Evolutionary conservation across 495 filamentous ascomycete genomes (phyloP).

Genomic region (Penicillium paxilli): DNA sequence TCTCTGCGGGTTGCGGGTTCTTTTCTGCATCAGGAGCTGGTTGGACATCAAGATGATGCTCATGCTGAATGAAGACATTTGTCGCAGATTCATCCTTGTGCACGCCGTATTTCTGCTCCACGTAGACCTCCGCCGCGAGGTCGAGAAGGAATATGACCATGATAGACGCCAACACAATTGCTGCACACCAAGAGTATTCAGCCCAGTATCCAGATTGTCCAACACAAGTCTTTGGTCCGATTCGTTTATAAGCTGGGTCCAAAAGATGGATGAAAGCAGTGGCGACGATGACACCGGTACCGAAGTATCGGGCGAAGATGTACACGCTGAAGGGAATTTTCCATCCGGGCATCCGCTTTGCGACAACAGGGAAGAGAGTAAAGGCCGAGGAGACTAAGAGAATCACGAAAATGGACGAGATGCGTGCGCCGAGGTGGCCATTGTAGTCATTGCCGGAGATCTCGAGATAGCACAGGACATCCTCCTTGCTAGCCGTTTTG

Average conservation of each 20-base stretch:
- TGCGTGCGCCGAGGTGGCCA: constrained; percentile 38
- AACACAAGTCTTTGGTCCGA: constrained; percentile 52
- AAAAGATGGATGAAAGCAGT: constrained; percentile 64
- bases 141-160: constrained; percentile 39
- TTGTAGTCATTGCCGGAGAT: constrained; percentile 39
- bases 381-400: constrained; percentile 35
- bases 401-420: constrained; percentile 45
- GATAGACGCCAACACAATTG: constrained; percentile 31
- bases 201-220: constrained; percentile 50
- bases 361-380: constrained; percentile 63
- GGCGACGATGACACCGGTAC: constrained; percentile 67
- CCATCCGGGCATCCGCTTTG: constrained; percentile 52
- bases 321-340: constrained; percentile 63
- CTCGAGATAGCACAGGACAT: constrained; percentile 35
- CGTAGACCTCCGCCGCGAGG: constrained; percentile 47
- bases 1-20: background rate
- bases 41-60: constrained; percentile 6
- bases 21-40: background rate
- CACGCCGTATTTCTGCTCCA: constrained; percentile 48
- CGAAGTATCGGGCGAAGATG: constrained; percentile 71
- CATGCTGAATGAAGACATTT: constrained; percentile 13
- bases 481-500: constrained; percentile 27
- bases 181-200: constrained; percentile 40
- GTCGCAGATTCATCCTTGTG: constrained; percentile 27
- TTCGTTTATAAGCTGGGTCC: constrained; percentile 51